These are phyloP conservation scores for Vishniacozyma victoriae DNA, from an alignment of 768 basidiomycete genomes.

Conservation along the genomic window DNA sequence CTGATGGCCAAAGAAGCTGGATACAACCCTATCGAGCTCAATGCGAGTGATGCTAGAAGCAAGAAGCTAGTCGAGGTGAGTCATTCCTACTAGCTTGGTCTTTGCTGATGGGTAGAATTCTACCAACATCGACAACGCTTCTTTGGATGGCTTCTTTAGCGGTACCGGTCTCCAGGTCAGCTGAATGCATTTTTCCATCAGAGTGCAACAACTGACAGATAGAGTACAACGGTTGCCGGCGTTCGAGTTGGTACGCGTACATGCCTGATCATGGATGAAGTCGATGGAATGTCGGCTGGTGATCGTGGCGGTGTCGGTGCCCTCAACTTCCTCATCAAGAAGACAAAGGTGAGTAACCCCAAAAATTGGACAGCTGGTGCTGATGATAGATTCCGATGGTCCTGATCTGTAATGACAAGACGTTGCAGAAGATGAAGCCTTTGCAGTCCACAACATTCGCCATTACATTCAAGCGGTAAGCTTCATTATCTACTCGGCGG, in stretches of 20 bases:
- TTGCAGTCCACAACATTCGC: constrained; percentile 64
- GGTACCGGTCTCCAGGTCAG: constrained; percentile 32
- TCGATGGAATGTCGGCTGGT: constrained; percentile 97
- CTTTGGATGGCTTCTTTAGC: constrained; percentile 69
- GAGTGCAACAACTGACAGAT: neutral
- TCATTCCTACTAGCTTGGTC: neutral
- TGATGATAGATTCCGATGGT: constrained; percentile 81
- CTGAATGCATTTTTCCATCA: neutral
- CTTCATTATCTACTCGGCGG: neutral
- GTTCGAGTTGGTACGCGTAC: constrained; percentile 69
- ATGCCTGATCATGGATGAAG: constrained; percentile 98
- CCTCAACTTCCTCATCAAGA: constrained; percentile 82
- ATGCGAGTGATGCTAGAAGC: constrained; percentile 90
- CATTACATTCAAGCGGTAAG: constrained; percentile 71
- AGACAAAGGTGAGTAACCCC: constrained; percentile 63
- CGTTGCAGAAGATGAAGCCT: constrained; percentile 86
- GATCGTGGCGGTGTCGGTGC: constrained; percentile 96
- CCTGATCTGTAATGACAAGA: constrained; percentile 88
- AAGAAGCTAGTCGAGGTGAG: constrained; percentile 92
- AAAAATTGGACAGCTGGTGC: neutral
- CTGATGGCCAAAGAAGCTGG: constrained; percentile 83
- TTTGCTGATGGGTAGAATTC: constrained; percentile 55
- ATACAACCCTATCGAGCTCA: constrained; percentile 87
- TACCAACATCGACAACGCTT: constrained; percentile 83
- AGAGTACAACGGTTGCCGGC: constrained; percentile 64